Percentiles rank a stretch among this genome's conserved stretches.
Evolutionary conservation across 371 early-diverging fungal species (phyloP).

Genomic region (Synchytrium microbalum): DNA sequence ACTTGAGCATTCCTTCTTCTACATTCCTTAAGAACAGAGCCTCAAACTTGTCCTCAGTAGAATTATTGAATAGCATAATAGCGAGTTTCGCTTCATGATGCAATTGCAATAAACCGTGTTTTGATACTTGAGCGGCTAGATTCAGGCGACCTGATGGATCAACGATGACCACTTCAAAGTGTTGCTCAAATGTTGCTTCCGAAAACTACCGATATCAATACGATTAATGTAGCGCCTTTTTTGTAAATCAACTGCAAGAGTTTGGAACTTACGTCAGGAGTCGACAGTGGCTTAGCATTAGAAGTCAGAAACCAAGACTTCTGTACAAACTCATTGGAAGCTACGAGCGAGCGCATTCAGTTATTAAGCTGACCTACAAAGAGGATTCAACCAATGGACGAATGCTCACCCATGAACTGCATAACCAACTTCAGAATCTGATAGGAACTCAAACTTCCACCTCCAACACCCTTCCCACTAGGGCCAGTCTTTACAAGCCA

Average conservation of each 20-base stretch:
- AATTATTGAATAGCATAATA: constrained; percentile 52
- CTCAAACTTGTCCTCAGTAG: constrained; percentile 58
- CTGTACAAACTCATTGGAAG: constrained; percentile 63
- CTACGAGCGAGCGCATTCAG: no score
- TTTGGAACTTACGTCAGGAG: constrained; percentile 22
- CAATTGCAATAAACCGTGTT: constrained; percentile 24
- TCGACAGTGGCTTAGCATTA: constrained; percentile 28
- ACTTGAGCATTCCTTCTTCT: no score
- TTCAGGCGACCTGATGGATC: constrained; percentile 80
- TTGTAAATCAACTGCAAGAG: background rate
- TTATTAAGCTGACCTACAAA: no score
- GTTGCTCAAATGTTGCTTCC: constrained; percentile 42
- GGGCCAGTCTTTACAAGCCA: no score
- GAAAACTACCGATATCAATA: constrained; percentile 49
- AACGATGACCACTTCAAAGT: constrained; percentile 72
- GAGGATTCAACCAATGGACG: background rate
- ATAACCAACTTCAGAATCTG: constrained; percentile 77
- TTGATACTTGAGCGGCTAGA: constrained; percentile 58
- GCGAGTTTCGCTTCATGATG: constrained; percentile 64
- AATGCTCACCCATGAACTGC: constrained; percentile 58
- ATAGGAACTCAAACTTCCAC: constrained; percentile 69
- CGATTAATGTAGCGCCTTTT: background rate
- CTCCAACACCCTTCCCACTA: constrained; percentile 50
- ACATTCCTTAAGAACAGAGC: constrained; percentile 63
- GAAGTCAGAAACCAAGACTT: constrained; percentile 61